A percentile compares a stretch with the other conserved stretches of the same genome.
phyloP scores from a whole-genome alignment of 768 basidiomycete species.

The Tephrocybe rancida region DNA sequence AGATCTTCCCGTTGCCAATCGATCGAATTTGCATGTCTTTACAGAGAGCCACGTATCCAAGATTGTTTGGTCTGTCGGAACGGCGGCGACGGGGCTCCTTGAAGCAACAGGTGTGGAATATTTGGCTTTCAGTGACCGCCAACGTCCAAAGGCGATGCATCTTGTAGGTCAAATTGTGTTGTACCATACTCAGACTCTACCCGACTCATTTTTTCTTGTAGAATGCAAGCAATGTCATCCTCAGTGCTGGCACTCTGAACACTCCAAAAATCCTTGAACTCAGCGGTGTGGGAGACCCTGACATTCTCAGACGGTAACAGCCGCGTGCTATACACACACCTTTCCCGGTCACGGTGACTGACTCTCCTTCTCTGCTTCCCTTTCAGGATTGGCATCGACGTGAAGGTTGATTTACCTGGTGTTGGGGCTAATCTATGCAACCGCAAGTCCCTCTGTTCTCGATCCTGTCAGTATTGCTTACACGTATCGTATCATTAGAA shows the following conservation, averaged over 20 bases:
- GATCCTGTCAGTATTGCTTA: neutral
- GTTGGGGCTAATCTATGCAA: slow-evolving; percentile 17
- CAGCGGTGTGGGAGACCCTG: slow-evolving; percentile 14
- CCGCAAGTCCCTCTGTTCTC: slow-evolving; percentile 10
- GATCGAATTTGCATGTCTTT: slow-evolving; percentile 8
- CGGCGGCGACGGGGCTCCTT: neutral
- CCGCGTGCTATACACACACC: neutral
- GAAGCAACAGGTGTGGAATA: slow-evolving; percentile 14
- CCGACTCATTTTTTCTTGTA: neutral
- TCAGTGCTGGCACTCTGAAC: slow-evolving; percentile 16
- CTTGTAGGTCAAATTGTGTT: neutral
- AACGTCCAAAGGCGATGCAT: no score
- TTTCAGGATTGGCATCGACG: slow-evolving; percentile 4
- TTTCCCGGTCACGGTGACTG: no score
- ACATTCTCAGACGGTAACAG: slow-evolving; percentile 4
- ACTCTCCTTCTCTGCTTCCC: neutral
- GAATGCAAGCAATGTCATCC: slow-evolving; percentile 11
- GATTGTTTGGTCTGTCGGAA: slow-evolving; percentile 8
- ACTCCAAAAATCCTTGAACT: slow-evolving; percentile 17
- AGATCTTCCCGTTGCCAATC: slow-evolving; percentile 15
- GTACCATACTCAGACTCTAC: neutral
- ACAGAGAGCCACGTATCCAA: slow-evolving; percentile 14
- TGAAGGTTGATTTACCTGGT: slow-evolving; percentile 11
- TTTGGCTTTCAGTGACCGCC: neutral
- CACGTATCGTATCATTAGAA: neutral